Evolutionary conservation across 805 yeast genomes (phyloP).

Genomic region (Hanseniaspora clermontiae): DNA sequence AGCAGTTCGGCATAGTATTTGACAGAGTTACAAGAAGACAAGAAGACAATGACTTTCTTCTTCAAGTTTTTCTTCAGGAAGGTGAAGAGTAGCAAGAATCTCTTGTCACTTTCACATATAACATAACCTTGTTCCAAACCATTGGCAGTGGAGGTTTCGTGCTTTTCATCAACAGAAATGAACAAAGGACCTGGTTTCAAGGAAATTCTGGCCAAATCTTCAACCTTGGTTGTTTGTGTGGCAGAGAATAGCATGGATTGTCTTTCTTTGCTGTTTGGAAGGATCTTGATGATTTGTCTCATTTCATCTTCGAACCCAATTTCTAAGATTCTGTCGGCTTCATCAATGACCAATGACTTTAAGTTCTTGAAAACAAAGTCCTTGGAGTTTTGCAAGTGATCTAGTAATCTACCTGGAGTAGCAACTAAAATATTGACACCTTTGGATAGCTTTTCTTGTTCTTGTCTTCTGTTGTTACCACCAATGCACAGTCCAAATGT

Average conservation of each 20-base stretch:
- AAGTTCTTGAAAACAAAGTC: conserved; percentile 91
- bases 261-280: conserved; percentile 75
- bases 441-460: conserved; percentile 83
- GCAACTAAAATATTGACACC: conserved; percentile 93
- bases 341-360: conserved; percentile 89
- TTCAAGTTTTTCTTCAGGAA: conserved; percentile 85
- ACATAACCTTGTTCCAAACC: conserved; percentile 98
- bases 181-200: conserved; percentile 85
- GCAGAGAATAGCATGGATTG: conserved; percentile 98
- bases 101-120: conserved; percentile 88
- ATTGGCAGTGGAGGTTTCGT: conserved; percentile 81
- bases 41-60: conserved; percentile 85
- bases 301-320: conserved; percentile 98
- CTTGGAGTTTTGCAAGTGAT: conserved; percentile 88
- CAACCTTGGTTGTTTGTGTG: conserved; percentile 96
- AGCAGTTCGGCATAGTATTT: conserved; percentile 89
- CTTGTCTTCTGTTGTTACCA: conserved; percentile 95
- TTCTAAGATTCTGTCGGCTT: conserved; percentile 94
- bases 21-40: conserved; percentile 94
- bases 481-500: conserved; percentile 96
- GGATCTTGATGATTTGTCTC: conserved; percentile 87
- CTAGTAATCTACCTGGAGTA: conserved; percentile 93
- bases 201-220: conserved; percentile 93
- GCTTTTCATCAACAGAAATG: conserved; percentile 80
- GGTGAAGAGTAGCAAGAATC: conserved; percentile 80